Evolutionary conservation across 2,329 filamentous ascomycete species (phyloP).

Genomic region (Rosellinia necatrix): DNA sequence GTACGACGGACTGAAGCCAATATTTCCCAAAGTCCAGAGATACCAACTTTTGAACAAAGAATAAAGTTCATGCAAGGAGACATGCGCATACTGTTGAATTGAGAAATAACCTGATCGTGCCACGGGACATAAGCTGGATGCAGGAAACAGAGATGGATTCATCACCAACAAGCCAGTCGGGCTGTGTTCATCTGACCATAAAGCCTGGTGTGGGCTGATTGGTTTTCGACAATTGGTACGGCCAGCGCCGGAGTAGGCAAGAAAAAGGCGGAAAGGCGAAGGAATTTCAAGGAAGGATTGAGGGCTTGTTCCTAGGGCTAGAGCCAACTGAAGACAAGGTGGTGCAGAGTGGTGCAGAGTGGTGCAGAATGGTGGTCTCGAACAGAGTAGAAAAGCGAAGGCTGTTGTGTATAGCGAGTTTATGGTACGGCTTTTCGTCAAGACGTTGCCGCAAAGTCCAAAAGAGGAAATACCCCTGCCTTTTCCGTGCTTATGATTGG

Average conservation of each 20-base stretch:
- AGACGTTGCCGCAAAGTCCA: slow-evolving; percentile 15
- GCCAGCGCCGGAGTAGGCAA: too few relatives aligned
- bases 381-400: neutral
- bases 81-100: neutral
- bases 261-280: too few relatives aligned
- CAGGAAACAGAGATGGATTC: neutral
- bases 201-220: slow-evolving; percentile 9
- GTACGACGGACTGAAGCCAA: too few relatives aligned
- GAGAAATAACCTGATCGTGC: neutral
- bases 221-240: neutral
- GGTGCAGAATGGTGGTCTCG: too few relatives aligned
- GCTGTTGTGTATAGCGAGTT: neutral
- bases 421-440: neutral
- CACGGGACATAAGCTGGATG: neutral
- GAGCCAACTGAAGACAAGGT: too few relatives aligned
- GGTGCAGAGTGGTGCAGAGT: too few relatives aligned
- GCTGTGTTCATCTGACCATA: neutral
- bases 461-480: slow-evolving; percentile 33
- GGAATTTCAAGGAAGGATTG: neutral
- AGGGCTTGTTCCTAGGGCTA: too few relatives aligned
- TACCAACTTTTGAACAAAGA: too few relatives aligned
- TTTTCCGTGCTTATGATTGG: slow-evolving; percentile 29
- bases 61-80: neutral
- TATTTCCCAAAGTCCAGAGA: too few relatives aligned
- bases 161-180: neutral